Base-by-base conservation (phyloP, 345 rosid genomes). In the Lepidium aucheri region DNA sequence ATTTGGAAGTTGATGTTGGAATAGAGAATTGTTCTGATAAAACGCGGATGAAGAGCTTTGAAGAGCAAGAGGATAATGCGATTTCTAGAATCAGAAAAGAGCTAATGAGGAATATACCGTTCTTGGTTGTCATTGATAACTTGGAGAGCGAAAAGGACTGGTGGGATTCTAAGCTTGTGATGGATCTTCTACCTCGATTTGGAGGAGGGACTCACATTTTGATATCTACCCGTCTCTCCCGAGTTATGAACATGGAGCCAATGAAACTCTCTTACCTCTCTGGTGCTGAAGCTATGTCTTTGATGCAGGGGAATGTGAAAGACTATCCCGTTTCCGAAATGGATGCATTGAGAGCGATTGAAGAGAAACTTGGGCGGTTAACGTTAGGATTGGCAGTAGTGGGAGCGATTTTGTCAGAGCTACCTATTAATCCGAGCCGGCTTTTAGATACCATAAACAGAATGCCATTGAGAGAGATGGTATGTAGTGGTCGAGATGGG, bases 101-200 rank as follows among this genome's bases (percentile, higher is more conserved):
- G 82, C 86, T 94, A 13, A 85, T 87, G 95, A 81, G 96, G 78
- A 88, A 90, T 68, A 83, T 90, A 72, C 97, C 99, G 0, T 90
- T 78, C 84, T 70, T 94, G 81, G 80, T 94, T 41, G 81, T 94
- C 50, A 85, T 94, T 9, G 97, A 94, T 73, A 94, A 88, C 79
- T 75, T 94, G 71, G 99, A 94, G 73, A 90, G 84, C 7, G 97
- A 94, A 60, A 94, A 88, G 47, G 97, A 94, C 67, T 94, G 99
- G 99, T 94, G 99, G 97, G 99, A 94, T 64, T 76, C 72, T 30
- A 87, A 85, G 75, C 89, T 83, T 3, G 81, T 90, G 54, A 90
- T 90, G 97, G 99, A 94, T 77, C 97, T 94, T 61, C 91, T 94
- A 74, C 99, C 99, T 56, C 84, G 96, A 62, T 90, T 90, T 63